These are phyloP conservation scores for Apiospora koreana DNA, from an alignment of 2,329 filamentous ascomycete genomes.

Conservation along the genomic window DNA sequence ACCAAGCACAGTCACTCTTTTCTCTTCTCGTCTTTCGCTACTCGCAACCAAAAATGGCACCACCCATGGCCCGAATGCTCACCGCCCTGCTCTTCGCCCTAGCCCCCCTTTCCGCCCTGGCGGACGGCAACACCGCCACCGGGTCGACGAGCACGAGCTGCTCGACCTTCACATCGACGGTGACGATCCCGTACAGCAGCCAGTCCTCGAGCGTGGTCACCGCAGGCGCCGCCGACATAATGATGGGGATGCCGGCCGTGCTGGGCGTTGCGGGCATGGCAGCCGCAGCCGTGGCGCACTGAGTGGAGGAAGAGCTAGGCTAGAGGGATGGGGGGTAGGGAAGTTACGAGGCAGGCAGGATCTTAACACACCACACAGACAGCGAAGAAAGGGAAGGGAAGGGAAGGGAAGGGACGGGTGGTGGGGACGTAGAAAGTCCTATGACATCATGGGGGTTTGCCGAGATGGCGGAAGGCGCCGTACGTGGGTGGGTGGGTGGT, in stretches of 20 bases:
- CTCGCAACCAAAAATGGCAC: neutral
- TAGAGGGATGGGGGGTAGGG: too few species aligned
- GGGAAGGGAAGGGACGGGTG: neutral
- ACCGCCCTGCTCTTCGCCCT: neutral
- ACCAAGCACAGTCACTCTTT: neutral
- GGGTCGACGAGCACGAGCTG: neutral
- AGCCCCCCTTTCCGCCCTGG: neutral
- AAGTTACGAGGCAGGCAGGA: neutral
- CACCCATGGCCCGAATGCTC: neutral
- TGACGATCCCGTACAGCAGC: neutral
- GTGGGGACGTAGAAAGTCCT: too few species aligned
- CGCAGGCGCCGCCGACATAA: neutral
- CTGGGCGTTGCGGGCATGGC: neutral
- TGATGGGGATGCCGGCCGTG: neutral
- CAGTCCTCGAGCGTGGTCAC: neutral
- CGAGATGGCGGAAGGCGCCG: too few species aligned
- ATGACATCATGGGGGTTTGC: too few species aligned
- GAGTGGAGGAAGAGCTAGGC: too few species aligned
- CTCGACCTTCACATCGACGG: neutral
- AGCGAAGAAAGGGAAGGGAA: neutral
- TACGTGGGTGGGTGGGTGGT: too few species aligned
- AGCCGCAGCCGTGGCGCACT: neutral
- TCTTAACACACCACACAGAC: neutral
- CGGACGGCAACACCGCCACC: neutral
- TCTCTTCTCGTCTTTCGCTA: neutral